Evolutionary conservation across 352 stramenopile genomes (phyloP).

Genomic region (Globisporangium irregulare): DNA sequence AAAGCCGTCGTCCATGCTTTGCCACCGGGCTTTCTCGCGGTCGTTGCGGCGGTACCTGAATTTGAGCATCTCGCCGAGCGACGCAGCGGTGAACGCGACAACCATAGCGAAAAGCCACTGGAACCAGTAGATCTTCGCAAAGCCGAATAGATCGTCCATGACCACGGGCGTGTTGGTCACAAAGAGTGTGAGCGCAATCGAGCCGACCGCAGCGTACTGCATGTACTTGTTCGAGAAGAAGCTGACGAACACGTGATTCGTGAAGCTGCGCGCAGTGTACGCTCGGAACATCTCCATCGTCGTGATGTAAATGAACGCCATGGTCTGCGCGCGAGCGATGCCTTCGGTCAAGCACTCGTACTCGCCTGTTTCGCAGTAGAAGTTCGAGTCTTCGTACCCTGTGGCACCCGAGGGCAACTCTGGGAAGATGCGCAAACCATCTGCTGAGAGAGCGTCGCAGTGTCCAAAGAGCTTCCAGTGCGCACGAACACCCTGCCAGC

Average conservation of each 20-base stretch:
- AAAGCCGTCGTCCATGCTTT: constrained; percentile 37
- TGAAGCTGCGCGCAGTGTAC: constrained; percentile 48
- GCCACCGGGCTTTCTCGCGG: constrained; percentile 26
- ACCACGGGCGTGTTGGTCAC: constrained; percentile 34
- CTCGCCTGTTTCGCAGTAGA: constrained; percentile 60
- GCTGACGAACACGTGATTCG: constrained; percentile 34
- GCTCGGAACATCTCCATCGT: constrained; percentile 47
- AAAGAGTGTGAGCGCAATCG: constrained; percentile 33
- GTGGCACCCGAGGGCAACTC: constrained; percentile 27
- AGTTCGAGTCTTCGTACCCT: constrained; percentile 32
- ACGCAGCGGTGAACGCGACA: constrained; percentile 27
- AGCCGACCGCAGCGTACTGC: constrained; percentile 36
- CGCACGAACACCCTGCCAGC: constrained; percentile 45
- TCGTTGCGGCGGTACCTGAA: constrained; percentile 37
- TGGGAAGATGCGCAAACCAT: constrained; percentile 56
- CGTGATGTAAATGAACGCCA: constrained; percentile 48
- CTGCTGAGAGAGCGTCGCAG: constrained; percentile 33
- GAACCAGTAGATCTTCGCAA: constrained; percentile 40
- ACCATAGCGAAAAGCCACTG: constrained; percentile 40
- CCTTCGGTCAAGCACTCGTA: constrained; percentile 48
- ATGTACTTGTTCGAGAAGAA: constrained; percentile 44
- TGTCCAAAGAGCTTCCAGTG: constrained; percentile 62
- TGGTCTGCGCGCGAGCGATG: constrained; percentile 39
- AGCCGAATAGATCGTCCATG: constrained; percentile 40
- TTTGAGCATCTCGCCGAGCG: constrained; percentile 39